Evolutionary conservation across 2,329 filamentous ascomycete genomes (phyloP).

Genomic region (Trichoderma guizhouense): DNA sequence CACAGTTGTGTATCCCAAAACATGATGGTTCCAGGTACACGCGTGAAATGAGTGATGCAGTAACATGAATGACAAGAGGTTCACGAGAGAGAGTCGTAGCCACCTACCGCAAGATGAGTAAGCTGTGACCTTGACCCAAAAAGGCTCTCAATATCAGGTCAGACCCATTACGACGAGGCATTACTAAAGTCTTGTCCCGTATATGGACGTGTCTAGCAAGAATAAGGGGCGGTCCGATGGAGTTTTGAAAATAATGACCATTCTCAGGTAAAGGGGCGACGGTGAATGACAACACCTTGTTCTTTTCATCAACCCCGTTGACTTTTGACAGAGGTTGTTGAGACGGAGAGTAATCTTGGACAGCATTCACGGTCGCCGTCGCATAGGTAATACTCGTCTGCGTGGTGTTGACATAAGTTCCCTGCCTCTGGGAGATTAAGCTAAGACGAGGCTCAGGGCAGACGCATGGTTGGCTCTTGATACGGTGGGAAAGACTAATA

Average conservation of each 20-base stretch:
- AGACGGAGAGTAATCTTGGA: background rate
- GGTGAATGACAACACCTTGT: background rate
- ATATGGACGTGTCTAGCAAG: background rate
- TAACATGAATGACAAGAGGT: background rate
- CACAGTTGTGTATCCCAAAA: conserved; percentile 27
- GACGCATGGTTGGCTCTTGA: background rate
- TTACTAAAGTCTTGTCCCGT: background rate
- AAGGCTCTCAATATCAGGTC: background rate
- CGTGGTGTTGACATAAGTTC: background rate
- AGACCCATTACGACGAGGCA: background rate
- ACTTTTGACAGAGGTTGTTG: background rate
- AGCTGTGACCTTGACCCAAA: background rate
- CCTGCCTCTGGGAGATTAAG: background rate
- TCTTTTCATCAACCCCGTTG: background rate
- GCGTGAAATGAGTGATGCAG: conserved; percentile 10
- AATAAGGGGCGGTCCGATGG: background rate
- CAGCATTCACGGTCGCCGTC: background rate
- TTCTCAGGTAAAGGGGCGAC: background rate
- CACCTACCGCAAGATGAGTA: background rate
- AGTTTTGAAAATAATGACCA: background rate
- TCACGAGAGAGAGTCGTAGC: background rate
- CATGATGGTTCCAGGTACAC: background rate
- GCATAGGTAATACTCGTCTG: background rate
- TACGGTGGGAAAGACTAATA: background rate
- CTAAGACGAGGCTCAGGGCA: background rate